These are phyloP conservation scores for Stipa capillata DNA, from an alignment of 176 grass and related monocot genomes.

Conservation along the genomic window DNA sequence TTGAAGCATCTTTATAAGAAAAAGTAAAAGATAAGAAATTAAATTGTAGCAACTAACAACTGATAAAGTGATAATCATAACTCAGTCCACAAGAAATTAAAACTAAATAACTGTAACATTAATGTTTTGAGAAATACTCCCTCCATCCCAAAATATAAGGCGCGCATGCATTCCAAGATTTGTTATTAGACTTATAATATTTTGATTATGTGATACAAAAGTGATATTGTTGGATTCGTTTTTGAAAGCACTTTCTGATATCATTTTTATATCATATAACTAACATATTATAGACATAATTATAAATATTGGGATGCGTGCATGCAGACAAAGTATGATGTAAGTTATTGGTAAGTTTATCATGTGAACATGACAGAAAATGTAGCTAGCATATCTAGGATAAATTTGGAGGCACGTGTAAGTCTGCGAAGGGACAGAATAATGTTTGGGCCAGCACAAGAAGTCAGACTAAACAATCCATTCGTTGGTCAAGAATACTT, in stretches of 20 bases:
- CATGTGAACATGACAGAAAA: neutral
- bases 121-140: neutral
- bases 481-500: no score
- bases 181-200: no score
- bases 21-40: neutral
- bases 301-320: no score
- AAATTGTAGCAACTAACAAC: neutral
- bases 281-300: no score
- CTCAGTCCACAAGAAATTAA: conserved; percentile 4
- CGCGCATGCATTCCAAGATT: no score
- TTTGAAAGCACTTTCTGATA: no score
- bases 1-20: conserved; percentile 63
- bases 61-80: neutral
- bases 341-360: neutral
- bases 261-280: no score
- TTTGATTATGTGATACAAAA: no score
- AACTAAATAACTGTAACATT: neutral
- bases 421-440: neutral
- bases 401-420: neutral
- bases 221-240: no score
- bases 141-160: no score
- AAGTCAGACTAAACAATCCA: no score
- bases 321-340: neutral
- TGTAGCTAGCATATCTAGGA: neutral
- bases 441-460: no score